Base-by-base conservation (phyloP, 345 rosid genomes). In the Populus deltoides region DNA sequence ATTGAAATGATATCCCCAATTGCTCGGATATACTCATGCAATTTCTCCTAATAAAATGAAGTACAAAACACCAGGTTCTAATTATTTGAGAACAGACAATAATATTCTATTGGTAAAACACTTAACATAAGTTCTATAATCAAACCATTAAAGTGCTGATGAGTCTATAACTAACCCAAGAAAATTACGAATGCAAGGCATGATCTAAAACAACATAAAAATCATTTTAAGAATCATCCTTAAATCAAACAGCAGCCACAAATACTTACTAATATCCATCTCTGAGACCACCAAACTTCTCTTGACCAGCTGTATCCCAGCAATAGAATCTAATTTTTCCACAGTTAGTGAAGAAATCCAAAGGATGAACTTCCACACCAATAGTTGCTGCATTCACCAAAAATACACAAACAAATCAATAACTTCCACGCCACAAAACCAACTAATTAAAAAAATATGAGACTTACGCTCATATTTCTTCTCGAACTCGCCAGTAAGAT, bases 261-360 rank as follows among this genome's bases (percentile, higher is more conserved):
- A 20, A 2, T 1, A 73, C 98, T 86, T 76, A 95, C 99, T 93
- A 95, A 82, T 95, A 95, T 36, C 99, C 99, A 90, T 93, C 99
- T 74, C 98, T 83, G 8, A 95, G 93, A 29, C 98, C 98, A 79
- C 99, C 98, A 38, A 95, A 93, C 80, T 92, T 93, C 88, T 93
- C 99, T 73, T 95, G 99, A 0, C 99, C 97, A 20, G 99, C 98
- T 70, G 99, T 95, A 41, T 95, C 98, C 99, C 98, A 95, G 88
- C 98, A 93, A 83, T 95, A 91, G 75, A 95, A 95, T 3, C 99
- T 88, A 80, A 95, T 84, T 80, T 93, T 90, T 22, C 99, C 99
- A 39, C 96, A 91, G 85, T 93, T 95, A 0, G 99, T 95, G 81
- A 86, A 89, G 92, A 95, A 95, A 72, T 95, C 99, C 84, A 95